Conservation (phyloP, 345 rosid genomes). For the Hibiscus syriacus region DNA sequence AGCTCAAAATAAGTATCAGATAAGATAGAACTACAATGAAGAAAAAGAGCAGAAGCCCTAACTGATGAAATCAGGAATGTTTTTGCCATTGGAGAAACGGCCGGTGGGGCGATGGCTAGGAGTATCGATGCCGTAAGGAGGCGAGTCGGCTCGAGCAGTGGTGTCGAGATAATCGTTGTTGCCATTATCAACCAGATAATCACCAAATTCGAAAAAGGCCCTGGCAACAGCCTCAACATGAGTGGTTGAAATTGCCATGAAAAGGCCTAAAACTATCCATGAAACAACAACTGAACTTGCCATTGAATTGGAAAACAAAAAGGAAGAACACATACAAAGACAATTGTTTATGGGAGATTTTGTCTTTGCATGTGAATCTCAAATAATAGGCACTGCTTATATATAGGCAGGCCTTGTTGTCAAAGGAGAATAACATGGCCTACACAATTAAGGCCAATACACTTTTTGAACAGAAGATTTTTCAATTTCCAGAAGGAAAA, state of each 20-base stretch:
- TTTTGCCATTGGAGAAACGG: constrained; percentile 82
- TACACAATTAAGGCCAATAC: background rate
- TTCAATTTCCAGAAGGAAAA: background rate
- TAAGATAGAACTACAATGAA: background rate
- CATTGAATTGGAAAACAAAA: background rate
- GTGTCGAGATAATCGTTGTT: constrained; percentile 75
- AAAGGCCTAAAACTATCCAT: background rate
- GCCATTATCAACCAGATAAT: constrained; percentile 83
- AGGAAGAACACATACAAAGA: background rate
- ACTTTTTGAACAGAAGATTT: background rate
- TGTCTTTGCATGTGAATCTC: background rate
- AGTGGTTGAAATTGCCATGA: background rate
- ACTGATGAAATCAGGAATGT: constrained; percentile 81
- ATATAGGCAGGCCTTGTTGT: background rate
- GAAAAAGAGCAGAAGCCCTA: background rate
- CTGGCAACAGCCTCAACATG: constrained; percentile 41
- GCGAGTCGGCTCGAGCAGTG: constrained; percentile 69
- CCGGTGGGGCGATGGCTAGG: constrained; percentile 66
- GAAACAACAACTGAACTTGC: background rate
- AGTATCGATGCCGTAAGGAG: constrained; percentile 70
- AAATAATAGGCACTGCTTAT: background rate
- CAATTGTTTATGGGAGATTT: background rate
- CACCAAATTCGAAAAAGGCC: constrained; percentile 67
- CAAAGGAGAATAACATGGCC: background rate
- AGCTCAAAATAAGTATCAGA: background rate